phyloP scores from a whole-genome alignment of 805 yeast genomes.

The Alloascoidea hylecoeti region DNA sequence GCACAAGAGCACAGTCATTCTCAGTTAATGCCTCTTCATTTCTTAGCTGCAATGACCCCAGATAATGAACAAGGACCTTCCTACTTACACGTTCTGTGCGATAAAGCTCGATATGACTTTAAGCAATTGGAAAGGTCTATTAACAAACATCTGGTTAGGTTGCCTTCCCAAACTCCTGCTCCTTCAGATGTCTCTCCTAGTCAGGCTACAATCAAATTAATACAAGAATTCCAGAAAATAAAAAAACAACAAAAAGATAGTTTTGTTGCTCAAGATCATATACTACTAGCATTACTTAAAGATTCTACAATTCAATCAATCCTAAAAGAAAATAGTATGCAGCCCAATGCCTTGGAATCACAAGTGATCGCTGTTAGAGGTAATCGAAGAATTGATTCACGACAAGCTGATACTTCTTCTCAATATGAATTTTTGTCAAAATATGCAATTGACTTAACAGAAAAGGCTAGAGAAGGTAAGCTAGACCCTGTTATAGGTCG shows the following conservation, averaged over 20 bases:
- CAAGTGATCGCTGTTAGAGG: constrained; percentile 81
- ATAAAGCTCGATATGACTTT: constrained; percentile 85
- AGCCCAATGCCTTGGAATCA: constrained; percentile 55
- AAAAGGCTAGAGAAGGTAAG: constrained; percentile 84
- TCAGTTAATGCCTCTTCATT: constrained; percentile 76
- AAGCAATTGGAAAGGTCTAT: constrained; percentile 63
- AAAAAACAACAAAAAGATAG: constrained; percentile 82
- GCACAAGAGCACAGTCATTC: constrained; percentile 79
- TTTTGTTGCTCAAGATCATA: constrained; percentile 89
- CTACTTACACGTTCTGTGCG: constrained; percentile 70
- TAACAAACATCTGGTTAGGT: constrained; percentile 66
- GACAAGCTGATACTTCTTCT: constrained; percentile 85
- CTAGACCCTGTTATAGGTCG: constrained; percentile 98
- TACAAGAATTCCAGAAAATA: constrained; percentile 63
- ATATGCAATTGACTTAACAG: constrained; percentile 90
- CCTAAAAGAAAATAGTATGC: constrained; percentile 59
- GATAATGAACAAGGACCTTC: constrained; percentile 41
- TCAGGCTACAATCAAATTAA: constrained; percentile 60
- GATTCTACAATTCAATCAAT: constrained; percentile 58
- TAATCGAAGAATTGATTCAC: constrained; percentile 78
- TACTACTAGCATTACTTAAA: constrained; percentile 71
- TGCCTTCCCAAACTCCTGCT: constrained; percentile 83
- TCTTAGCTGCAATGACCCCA: constrained; percentile 79
- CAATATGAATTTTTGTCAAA: constrained; percentile 74
- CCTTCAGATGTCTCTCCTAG: constrained; percentile 71